Evolutionary conservation across 108 stramenopile genomes (phyloP).

Genomic region (Nitzschia inconspicua): DNA sequence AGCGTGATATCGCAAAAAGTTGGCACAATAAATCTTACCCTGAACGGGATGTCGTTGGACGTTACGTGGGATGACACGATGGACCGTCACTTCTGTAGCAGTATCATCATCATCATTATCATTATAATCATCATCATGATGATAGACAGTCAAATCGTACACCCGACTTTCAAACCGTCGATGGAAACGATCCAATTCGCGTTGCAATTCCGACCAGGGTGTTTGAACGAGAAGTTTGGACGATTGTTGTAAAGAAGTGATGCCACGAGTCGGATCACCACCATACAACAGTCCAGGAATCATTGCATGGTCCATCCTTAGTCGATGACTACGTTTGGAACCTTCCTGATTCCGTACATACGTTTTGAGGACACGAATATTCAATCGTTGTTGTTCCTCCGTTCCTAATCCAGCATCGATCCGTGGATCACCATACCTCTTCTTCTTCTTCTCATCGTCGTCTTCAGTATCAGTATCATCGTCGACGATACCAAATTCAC

Average conservation of each 20-base stretch:
- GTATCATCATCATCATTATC: constrained; percentile 41
- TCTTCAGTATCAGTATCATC: background rate
- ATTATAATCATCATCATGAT: no score
- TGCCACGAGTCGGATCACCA: constrained; percentile 53
- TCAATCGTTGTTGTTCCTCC: constrained; percentile 26
- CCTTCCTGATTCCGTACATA: constrained; percentile 21
- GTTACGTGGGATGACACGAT: constrained; percentile 67
- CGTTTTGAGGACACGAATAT: constrained; percentile 28
- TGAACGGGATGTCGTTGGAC: constrained; percentile 74
- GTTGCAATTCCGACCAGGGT: constrained; percentile 63
- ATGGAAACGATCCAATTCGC: constrained; percentile 75
- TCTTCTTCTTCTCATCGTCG: background rate
- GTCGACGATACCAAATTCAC: constrained; percentile 17
- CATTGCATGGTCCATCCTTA: constrained; percentile 45
- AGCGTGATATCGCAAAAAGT: constrained; percentile 73
- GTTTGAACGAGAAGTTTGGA: constrained; percentile 65
- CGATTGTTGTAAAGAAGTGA: constrained; percentile 32
- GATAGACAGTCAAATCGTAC: constrained; percentile 71
- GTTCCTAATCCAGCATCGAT: constrained; percentile 22
- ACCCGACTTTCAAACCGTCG: constrained; percentile 58
- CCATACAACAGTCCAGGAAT: constrained; percentile 82
- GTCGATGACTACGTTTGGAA: constrained; percentile 8
- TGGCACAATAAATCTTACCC: constrained; percentile 67
- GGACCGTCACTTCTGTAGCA: constrained; percentile 55
- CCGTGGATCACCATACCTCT: constrained; percentile 22